These are phyloP conservation scores for Boletus pseudo-olivaceus DNA, from an alignment of 768 basidiomycete genomes.

Conservation along the genomic window DNA sequence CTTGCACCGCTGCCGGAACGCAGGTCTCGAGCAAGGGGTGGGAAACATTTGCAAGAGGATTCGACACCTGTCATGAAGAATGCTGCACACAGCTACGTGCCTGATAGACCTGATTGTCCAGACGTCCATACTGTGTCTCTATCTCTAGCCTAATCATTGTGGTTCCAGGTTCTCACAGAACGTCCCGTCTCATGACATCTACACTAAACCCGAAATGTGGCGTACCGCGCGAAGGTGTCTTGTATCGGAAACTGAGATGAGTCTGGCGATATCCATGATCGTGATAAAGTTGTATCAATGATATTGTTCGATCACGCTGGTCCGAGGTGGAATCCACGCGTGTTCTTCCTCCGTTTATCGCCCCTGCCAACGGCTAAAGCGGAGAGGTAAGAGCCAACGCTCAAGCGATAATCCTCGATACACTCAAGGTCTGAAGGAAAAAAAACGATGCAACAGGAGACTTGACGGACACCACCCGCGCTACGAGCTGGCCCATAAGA, in stretches of 20 bases:
- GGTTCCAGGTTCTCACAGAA: neutral
- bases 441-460: no score
- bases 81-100: conserved; percentile 3
- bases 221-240: neutral
- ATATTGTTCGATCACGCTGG: neutral
- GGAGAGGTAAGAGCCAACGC: neutral
- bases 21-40: conserved; percentile 10
- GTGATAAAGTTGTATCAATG: neutral
- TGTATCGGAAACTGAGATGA: conserved; percentile 6
- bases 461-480: no score
- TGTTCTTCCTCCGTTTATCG: neutral
- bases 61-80: neutral
- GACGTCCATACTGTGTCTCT: neutral
- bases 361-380: neutral
- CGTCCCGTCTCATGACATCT: neutral
- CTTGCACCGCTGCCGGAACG: conserved; percentile 18
- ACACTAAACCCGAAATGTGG: neutral
- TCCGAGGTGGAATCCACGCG: neutral
- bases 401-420: neutral
- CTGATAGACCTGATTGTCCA: neutral
- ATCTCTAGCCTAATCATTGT: conserved; percentile 1
- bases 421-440: neutral
- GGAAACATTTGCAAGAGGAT: neutral
- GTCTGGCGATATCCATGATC: neutral
- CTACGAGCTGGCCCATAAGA: neutral